Base-by-base conservation (phyloP, 768 basidiomycete species). In the Tephrocybe sp. region DNA sequence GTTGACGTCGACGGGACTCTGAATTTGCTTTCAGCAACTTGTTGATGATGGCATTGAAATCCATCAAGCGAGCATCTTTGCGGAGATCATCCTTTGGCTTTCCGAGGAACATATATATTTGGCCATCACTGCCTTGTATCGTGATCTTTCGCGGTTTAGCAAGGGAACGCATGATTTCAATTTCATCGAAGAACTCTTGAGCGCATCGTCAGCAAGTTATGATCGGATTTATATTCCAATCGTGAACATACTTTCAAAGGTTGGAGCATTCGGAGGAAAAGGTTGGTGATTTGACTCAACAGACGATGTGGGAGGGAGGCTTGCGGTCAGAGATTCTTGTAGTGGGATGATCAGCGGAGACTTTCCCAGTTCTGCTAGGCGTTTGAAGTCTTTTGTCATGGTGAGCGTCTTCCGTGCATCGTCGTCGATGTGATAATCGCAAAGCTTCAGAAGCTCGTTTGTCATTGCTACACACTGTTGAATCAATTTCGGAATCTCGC, bases 31-130 rank as follows among this genome's bases (percentile, higher is more conserved):
- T 95, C 45, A 99, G 75, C 6, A 98, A 69, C 64, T 95, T 97
- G 69, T 97, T 98, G 69, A 99, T 94, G 67, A 99, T 94, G 3
- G 89, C 82, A 61, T 97, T 94, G 69, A 98, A 91, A 62, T 98
- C 97, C 95, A 98, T 98, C 46, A 99, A 67, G 4, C 97, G 80
- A 0, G 94, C 94, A 60, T 99, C 97, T 72, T 99, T 99, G 31
- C 97, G 80, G 25, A 99, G 75, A 68, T 99, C 97, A 63, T 99
- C 97, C 66, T 93, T 92, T 7, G 95, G 95, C 65, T 99, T 99
- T 45, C 91, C 91, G 6, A 99, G 75, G 73, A 98, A 97, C 69
- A 83, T 85, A 70, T 97, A 97, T 10, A 70, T 71, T 49, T 84
- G 80, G 1, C 93, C 93, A 61, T 98, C 82, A 55, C 82, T 86